These are phyloP conservation scores for Coniella vitis DNA, from an alignment of 2,329 filamentous ascomycete genomes.

Conservation along the genomic window DNA sequence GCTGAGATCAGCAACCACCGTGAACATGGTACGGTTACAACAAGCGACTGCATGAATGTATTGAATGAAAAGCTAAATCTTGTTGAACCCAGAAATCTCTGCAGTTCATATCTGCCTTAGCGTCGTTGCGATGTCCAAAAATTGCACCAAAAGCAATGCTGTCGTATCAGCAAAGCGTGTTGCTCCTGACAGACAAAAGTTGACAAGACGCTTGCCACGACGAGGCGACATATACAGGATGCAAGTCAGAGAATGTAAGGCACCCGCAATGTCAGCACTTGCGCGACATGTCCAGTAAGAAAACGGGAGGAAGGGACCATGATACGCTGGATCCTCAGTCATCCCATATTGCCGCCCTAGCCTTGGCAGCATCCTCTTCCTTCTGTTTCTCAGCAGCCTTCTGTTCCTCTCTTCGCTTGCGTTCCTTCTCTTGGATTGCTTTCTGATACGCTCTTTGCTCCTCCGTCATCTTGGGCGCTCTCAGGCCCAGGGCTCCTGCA, in stretches of 20 bases:
- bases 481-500: conserved; percentile 76
- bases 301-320: background rate
- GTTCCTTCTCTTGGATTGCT: conserved; percentile 77
- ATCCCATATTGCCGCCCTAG: conserved; percentile 85
- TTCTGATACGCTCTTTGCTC: conserved; percentile 84
- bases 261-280: background rate
- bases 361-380: conserved; percentile 61
- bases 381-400: conserved; percentile 54
- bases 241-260: background rate
- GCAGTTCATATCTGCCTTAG: no score
- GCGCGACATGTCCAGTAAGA: background rate
- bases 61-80: no score
- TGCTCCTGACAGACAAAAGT: no score
- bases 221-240: background rate
- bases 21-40: no score
- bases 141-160: no score
- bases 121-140: no score
- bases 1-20: background rate
- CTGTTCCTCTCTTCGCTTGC: conserved; percentile 66
- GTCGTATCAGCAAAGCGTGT: no score
- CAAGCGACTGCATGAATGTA: no score
- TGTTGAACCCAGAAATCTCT: no score
- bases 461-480: conserved; percentile 73
- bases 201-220: background rate
- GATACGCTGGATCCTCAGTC: conserved; percentile 39